A percentile compares a stretch with the other conserved stretches of the same genome.
Conservation (phyloP, 305 asterid species). For the Fraxinus sp. region DNA sequence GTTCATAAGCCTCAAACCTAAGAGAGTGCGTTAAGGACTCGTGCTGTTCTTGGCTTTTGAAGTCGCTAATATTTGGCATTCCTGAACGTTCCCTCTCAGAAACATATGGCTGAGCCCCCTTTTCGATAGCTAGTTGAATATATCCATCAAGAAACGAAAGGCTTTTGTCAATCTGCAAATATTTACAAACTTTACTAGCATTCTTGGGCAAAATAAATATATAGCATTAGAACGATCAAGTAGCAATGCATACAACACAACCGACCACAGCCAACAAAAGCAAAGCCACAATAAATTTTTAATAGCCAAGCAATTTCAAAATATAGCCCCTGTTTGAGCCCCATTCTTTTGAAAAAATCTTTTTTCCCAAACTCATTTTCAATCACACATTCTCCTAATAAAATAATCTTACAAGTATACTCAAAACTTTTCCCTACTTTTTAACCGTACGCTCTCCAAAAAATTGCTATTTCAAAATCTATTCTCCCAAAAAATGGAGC, state of each 20-base stretch:
- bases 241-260: neutral
- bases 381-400: neutral
- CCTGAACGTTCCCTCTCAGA: conserved; percentile 75
- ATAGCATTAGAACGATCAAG: neutral
- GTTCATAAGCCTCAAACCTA: conserved; percentile 93
- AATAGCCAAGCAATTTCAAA: neutral
- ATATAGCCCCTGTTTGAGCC: neutral
- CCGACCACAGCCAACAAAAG: neutral
- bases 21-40: conserved; percentile 67
- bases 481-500: too few species aligned
- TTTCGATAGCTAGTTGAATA: conserved; percentile 71
- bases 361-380: neutral
- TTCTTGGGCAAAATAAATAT: neutral
- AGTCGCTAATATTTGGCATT: conserved; percentile 43
- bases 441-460: neutral
- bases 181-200: neutral
- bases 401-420: neutral
- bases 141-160: conserved; percentile 73
- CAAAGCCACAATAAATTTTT: neutral
- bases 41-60: conserved; percentile 66
- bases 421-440: neutral
- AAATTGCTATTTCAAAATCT: too few species aligned
- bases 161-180: conserved; percentile 70
- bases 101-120: conserved; percentile 83
- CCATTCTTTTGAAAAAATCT: neutral